These are phyloP conservation scores for Corylus americana DNA, from an alignment of 306 rosid species.

Conservation along the genomic window DNA sequence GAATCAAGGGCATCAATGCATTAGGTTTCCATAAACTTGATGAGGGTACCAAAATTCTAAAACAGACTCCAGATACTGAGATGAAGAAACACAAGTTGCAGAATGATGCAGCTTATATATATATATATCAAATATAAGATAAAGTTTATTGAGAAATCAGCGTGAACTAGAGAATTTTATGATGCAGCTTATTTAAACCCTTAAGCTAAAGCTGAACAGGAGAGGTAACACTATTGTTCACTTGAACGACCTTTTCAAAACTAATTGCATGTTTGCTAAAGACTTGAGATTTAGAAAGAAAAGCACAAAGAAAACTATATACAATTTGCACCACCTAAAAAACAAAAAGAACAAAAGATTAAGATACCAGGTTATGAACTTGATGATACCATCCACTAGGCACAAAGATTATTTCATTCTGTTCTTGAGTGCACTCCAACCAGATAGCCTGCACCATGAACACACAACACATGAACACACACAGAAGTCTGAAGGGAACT, in stretches of 20 bases:
- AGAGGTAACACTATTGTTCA: not conserved
- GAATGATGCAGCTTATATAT: not conserved
- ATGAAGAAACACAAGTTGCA: constrained; percentile 4
- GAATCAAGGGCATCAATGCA: constrained; percentile 5
- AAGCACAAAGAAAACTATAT: constrained; percentile 8
- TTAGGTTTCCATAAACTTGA: constrained; percentile 3
- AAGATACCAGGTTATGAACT: constrained; percentile 83
- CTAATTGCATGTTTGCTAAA: not conserved
- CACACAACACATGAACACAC: constrained; percentile 19
- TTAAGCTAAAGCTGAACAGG: not conserved
- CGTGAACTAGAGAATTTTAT: not conserved
- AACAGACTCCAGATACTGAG: not conserved
- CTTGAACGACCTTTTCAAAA: constrained; percentile 20
- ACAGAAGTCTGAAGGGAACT: constrained; percentile 24
- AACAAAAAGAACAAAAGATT: not conserved
- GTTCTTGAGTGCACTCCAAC: constrained; percentile 90
- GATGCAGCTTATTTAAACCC: not conserved
- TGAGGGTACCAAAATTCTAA: not conserved
- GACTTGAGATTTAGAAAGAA: not conserved
- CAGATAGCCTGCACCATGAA: constrained; percentile 62
- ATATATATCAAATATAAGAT: not conserved
- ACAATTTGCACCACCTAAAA: constrained; percentile 4
- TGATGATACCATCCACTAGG: constrained; percentile 99
- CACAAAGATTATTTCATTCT: constrained; percentile 86
- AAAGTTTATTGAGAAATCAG: not conserved